Evolutionary conservation across 163 green algal genomes (phyloP), one percentile per base, ranked within the genome.

Genomic region (Coccomyxa subellipsoidea): DNA sequence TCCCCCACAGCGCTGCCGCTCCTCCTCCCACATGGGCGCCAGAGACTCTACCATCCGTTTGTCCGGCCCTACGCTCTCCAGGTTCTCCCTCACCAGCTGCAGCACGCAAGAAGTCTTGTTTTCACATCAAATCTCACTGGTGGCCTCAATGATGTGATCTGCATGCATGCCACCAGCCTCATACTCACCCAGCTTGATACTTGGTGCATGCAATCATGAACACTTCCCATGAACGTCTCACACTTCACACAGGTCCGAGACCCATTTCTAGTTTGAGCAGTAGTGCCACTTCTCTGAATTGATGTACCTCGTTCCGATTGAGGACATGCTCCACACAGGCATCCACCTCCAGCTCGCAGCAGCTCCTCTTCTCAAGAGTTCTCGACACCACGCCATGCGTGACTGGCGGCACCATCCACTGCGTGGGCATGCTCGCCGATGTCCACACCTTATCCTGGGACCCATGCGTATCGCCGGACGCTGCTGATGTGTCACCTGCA

Each of bases 11-110:
- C 93, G 87, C 73, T 40, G 82, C 78, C 79, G 72, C 87, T 97
- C 92, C 81, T 96, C 92, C n/a, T 90, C 87, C 93, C 93, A 97
- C 91, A 97, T 96, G 38, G 93, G 91, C 31, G 91, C 81, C 85
- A 98, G 90, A 37, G 84, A 92, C 40, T 93, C 86, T 36, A 97
- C 89, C 80, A 98, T 87, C 31, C 88, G 88, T 75, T 88, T 37
- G 8, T 92, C 84, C 0, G 82, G 81, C 0, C 38, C 80, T 18
- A 92, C 93, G 3, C 82, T 54, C 36, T 90, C 83, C 38, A 97
- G 85, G 2, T 84, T 84, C 38, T 88, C 81, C 25, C 88, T 85
- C 59, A 93, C 80, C 77, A 89, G 80, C 84, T 89, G 87, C 85
- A 81, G 27, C 66, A 34, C 27, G 1, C 66, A 73, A n/a, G n/a